phyloP scores from a whole-genome alignment of 768 basidiomycete genomes.

The Arthromyces matolae region DNA sequence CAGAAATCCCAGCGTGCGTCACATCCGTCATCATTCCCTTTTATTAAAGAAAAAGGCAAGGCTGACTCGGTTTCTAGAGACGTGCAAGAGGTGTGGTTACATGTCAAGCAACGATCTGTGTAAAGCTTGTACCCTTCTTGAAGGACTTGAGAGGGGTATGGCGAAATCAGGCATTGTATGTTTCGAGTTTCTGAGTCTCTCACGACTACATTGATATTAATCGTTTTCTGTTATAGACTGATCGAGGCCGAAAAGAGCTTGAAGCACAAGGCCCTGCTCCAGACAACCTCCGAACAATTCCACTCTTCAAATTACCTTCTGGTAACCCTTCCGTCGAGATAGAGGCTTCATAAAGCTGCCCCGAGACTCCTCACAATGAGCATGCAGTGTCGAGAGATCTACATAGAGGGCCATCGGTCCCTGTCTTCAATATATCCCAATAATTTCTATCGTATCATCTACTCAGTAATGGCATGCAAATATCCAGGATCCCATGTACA shows the following conservation, averaged over 20 bases:
- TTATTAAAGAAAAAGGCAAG: too few relatives aligned
- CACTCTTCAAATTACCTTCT: conserved; percentile 55
- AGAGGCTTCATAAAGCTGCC: too few relatives aligned
- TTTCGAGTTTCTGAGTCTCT: conserved; percentile 14
- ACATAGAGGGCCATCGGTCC: too few relatives aligned
- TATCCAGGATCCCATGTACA: conserved; percentile 6
- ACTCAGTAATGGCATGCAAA: conserved; percentile 1
- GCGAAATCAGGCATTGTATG: conserved; percentile 59
- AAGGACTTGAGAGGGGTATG: conserved; percentile 87
- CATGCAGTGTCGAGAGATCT: too few relatives aligned
- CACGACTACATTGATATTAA: not conserved
- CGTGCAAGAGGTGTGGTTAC: conserved; percentile 88
- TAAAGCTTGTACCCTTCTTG: conserved; percentile 87
- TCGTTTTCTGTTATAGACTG: conserved; percentile 46
- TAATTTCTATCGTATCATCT: too few relatives aligned
- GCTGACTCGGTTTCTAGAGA: conserved; percentile 49
- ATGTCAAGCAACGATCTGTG: conserved; percentile 97
- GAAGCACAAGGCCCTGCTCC: conserved; percentile 57
- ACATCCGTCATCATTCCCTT: not conserved
- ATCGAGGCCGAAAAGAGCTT: conserved; percentile 61
- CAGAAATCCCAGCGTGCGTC: conserved; percentile 83
- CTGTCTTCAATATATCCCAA: too few relatives aligned
- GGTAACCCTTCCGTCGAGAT: conserved; percentile 39
- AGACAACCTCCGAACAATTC: conserved; percentile 73
- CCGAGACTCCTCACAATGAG: too few relatives aligned